These are phyloP conservation scores for Hyphodiscus hymeniophilus DNA, from an alignment of 495 filamentous ascomycete genomes.

Conservation along the genomic window DNA sequence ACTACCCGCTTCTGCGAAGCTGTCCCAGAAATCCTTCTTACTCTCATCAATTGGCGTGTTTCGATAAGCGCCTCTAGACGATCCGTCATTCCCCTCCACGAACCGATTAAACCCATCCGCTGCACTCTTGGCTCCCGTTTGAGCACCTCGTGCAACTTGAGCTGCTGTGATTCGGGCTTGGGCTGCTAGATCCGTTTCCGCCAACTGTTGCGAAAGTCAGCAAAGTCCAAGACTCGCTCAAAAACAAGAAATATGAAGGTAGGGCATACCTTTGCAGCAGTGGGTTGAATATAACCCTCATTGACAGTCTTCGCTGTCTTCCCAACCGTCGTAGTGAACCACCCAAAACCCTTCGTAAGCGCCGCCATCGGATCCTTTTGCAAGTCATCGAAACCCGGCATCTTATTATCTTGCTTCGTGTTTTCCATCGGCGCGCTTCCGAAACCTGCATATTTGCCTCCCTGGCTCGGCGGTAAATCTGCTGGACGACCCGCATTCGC, in stretches of 20 bases:
- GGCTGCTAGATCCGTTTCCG: slow-evolving; percentile 79
- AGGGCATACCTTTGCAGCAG: slow-evolving; percentile 58
- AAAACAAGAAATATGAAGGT: slow-evolving; percentile 51
- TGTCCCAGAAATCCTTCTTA: slow-evolving; percentile 90
- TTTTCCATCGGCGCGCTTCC: slow-evolving; percentile 33
- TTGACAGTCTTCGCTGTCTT: slow-evolving; percentile 86
- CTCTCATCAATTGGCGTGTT: slow-evolving; percentile 39
- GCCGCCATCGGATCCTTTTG: slow-evolving; percentile 86
- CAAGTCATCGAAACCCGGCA: slow-evolving; percentile 71
- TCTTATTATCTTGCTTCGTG: slow-evolving; percentile 30
- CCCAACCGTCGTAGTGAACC: slow-evolving; percentile 78
- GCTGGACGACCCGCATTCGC: slow-evolving; percentile 72
- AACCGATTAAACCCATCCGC: slow-evolving; percentile 73
- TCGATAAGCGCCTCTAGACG: slow-evolving; percentile 21
- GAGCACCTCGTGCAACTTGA: slow-evolving; percentile 50
- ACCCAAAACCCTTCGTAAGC: slow-evolving; percentile 86
- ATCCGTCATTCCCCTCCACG: slow-evolving; percentile 53
- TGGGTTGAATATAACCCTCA: slow-evolving; percentile 82
- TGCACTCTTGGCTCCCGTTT: slow-evolving; percentile 57
- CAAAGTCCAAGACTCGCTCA: too few relatives aligned
- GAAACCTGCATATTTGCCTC: slow-evolving; percentile 88
- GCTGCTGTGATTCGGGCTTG: slow-evolving; percentile 68
- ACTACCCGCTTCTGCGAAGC: slow-evolving; percentile 40
- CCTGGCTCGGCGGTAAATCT: slow-evolving; percentile 72
- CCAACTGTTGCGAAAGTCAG: slow-evolving; percentile 37